Conservation (phyloP, 163 green algal genomes). For the Botryococcus braunii region DNA sequence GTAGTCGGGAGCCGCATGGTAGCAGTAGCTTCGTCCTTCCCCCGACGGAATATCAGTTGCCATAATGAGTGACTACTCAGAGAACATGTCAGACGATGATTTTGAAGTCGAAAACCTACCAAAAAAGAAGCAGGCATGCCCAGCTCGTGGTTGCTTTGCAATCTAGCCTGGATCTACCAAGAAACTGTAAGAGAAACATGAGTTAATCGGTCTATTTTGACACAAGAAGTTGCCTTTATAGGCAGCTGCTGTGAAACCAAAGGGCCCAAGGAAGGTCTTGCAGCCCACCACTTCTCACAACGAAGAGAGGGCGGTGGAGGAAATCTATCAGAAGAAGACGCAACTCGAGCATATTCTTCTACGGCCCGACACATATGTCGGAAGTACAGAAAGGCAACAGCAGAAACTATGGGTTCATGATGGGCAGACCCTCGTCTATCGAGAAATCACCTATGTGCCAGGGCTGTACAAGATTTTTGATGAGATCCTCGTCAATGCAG, state of each 20-base stretch:
- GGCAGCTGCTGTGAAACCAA: conserved; percentile 3
- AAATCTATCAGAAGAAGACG: conserved; percentile 96
- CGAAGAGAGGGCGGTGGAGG: conserved; percentile 56
- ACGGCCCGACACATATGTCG: conserved; percentile 96
- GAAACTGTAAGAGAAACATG: too few relatives aligned
- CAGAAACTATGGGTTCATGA: conserved; percentile 86
- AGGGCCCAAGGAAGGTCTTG: conserved; percentile 4
- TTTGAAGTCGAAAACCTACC: too few relatives aligned
- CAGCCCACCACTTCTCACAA: conserved; percentile 2
- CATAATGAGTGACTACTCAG: too few relatives aligned
- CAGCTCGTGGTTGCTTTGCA: too few relatives aligned
- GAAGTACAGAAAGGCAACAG: conserved; percentile 45
- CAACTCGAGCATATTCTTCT: conserved; percentile 98
- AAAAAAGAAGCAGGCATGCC: too few relatives aligned
- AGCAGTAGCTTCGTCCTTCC: too few relatives aligned
- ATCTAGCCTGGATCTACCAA: too few relatives aligned
- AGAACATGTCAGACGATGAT: too few relatives aligned
- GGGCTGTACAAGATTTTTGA: conserved; percentile 99
- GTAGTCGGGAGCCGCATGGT: too few relatives aligned
- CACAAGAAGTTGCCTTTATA: too few relatives aligned
- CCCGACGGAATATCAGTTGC: too few relatives aligned
- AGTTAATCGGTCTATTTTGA: too few relatives aligned
- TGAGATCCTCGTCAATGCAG: conserved; percentile 98
- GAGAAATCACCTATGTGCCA: conserved; percentile 67
- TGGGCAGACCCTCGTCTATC: conserved; percentile 59